Conservation (phyloP, 2,329 filamentous ascomycete species). For the Hymenoscyphus occultus region DNA sequence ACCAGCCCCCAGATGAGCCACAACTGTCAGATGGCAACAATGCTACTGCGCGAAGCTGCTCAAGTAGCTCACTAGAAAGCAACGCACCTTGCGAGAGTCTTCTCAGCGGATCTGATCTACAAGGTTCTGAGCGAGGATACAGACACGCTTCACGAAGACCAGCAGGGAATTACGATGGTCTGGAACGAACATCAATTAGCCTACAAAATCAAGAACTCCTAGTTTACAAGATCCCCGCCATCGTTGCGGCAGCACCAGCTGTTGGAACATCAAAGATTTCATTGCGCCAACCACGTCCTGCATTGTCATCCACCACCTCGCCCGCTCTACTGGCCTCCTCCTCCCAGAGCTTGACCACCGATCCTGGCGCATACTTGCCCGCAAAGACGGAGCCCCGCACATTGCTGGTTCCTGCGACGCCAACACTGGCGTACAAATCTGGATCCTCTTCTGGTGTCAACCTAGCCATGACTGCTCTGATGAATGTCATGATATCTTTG, state of each 20-base stretch:
- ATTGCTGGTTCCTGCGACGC: conserved; percentile 56
- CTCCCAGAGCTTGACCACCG: conserved; percentile 85
- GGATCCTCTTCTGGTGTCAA: conserved; percentile 70
- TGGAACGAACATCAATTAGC: conserved; percentile 3
- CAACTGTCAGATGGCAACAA: background rate
- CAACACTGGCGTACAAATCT: conserved; percentile 71
- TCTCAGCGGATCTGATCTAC: background rate
- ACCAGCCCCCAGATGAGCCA: background rate
- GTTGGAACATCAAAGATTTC: conserved; percentile 64
- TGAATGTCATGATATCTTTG: conserved; percentile 74
- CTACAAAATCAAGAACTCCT: background rate
- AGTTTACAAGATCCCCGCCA: background rate
- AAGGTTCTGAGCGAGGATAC: background rate
- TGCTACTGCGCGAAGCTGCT: background rate
- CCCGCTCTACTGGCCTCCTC: conserved; percentile 69
- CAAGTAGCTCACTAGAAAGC: background rate
- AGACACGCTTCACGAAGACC: background rate
- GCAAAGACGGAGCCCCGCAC: conserved; percentile 66
- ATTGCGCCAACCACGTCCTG: conserved; percentile 68
- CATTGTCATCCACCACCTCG: conserved; percentile 72
- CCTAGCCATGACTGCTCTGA: conserved; percentile 76
- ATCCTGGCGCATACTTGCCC: conserved; percentile 83
- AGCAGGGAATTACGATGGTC: background rate
- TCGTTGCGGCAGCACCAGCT: background rate
- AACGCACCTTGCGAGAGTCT: background rate